Evolutionary conservation across 805 yeast species (phyloP).

Genomic region (Lachancea meyersii): DNA sequence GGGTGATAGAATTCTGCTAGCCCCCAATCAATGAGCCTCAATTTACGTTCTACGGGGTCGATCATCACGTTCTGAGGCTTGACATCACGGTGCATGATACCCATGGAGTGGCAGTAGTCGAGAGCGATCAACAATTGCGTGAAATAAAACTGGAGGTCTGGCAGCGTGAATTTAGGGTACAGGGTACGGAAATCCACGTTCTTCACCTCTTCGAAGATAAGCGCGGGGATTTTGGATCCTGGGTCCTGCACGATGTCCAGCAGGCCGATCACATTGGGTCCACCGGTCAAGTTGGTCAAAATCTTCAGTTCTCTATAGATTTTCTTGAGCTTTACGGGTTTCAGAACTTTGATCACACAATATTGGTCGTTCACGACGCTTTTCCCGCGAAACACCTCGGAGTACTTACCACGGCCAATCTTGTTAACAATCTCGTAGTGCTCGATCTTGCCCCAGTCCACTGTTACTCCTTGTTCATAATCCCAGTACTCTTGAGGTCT

Average conservation of each 20-base stretch:
- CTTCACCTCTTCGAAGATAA: slow-evolving; percentile 77
- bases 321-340: slow-evolving; percentile 90
- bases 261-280: slow-evolving; percentile 71
- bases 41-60: slow-evolving; percentile 56
- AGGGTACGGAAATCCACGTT: slow-evolving; percentile 82
- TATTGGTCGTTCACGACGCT: slow-evolving; percentile 53
- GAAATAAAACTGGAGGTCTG: slow-evolving; percentile 78
- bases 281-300: slow-evolving; percentile 74
- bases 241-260: slow-evolving; percentile 86
- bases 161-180: slow-evolving; percentile 70
- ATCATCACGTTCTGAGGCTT: slow-evolving; percentile 94
- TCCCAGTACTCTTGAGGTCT: slow-evolving; percentile 87
- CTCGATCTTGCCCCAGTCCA: slow-evolving; percentile 81
- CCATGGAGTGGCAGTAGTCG: slow-evolving; percentile 87
- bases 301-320: slow-evolving; percentile 87
- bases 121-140: slow-evolving; percentile 74
- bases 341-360: slow-evolving; percentile 84
- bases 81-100: slow-evolving; percentile 91
- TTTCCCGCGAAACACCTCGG: slow-evolving; percentile 87
- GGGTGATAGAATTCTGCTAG: slow-evolving; percentile 89
- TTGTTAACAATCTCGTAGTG: slow-evolving; percentile 79
- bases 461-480: slow-evolving; percentile 56
- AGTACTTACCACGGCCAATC: slow-evolving; percentile 88
- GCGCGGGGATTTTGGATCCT: slow-evolving; percentile 77
- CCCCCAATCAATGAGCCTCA: slow-evolving; percentile 91